phyloP scores from a whole-genome alignment of 176 grass and related monocot genomes.

The Hsuehochloa calcarea region DNA sequence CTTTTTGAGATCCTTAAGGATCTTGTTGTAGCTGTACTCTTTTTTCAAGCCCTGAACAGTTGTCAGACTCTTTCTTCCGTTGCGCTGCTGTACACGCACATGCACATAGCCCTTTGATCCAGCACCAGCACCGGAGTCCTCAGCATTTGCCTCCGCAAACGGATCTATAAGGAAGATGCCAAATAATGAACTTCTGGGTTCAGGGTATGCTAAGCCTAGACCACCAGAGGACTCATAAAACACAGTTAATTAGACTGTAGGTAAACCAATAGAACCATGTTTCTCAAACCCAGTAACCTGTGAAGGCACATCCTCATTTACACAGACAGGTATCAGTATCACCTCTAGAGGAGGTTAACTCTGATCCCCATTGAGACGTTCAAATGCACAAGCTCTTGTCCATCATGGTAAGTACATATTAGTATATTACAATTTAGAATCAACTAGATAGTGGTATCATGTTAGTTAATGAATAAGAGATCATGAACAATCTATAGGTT shows the following conservation, averaged over 20 bases:
- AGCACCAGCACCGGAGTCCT: conserved; percentile 53
- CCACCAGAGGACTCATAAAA: not conserved
- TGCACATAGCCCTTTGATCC: conserved; percentile 68
- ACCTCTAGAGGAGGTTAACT: not conserved
- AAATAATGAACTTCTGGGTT: not conserved
- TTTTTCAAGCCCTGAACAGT: conserved; percentile 70
- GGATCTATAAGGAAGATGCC: conserved; percentile 37
- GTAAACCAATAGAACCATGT: not conserved
- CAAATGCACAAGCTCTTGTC: not conserved
- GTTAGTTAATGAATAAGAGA: not conserved
- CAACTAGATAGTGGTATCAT: not conserved
- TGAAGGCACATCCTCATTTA: not conserved
- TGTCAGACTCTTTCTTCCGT: conserved; percentile 72
- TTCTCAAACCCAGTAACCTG: not conserved
- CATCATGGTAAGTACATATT: not conserved
- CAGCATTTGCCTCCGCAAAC: conserved; percentile 70
- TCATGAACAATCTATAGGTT: not conserved
- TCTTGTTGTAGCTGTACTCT: conserved; percentile 70
- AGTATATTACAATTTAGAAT: not conserved
- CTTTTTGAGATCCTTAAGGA: conserved; percentile 64
- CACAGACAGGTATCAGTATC: not conserved
- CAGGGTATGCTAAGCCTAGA: not conserved
- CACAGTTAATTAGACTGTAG: not conserved
- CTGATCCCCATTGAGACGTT: not conserved
- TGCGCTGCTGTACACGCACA: conserved; percentile 63